These are phyloP conservation scores for Barnettozyma vustinii DNA, from an alignment of 805 yeast genomes.

Conservation along the genomic window DNA sequence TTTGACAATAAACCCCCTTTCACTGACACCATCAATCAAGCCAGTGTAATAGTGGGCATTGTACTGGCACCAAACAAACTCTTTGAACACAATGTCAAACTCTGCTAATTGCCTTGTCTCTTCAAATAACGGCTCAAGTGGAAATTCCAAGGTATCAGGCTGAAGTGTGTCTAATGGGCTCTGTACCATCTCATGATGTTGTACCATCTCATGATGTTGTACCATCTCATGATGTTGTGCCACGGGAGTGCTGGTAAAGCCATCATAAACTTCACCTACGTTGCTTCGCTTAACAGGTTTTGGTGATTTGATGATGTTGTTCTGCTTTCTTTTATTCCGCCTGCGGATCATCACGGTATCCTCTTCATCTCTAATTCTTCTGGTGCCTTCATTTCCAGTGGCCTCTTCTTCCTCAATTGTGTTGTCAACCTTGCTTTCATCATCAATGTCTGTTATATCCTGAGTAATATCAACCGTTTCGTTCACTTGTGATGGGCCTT, in stretches of 20 bases:
- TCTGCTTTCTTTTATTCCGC: conserved; percentile 1
- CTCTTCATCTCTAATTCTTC: background rate
- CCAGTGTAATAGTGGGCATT: conserved; percentile 50
- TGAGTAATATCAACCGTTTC: conserved; percentile 19
- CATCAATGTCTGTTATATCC: conserved; percentile 26
- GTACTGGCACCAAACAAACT: conserved; percentile 51
- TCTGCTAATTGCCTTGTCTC: conserved; percentile 18
- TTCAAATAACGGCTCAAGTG: conserved; percentile 2
- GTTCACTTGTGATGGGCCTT: background rate
- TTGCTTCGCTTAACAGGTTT: background rate
- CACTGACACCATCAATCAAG: conserved; percentile 26
- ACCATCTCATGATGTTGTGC: background rate
- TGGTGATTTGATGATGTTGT: background rate
- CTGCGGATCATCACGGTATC: background rate
- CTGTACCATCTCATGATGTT: background rate
- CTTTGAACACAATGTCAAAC: conserved; percentile 26
- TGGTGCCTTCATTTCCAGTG: background rate
- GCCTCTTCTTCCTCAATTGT: conserved; percentile 9
- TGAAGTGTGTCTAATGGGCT: background rate
- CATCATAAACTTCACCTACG: background rate
- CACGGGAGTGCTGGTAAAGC: background rate
- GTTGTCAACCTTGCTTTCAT: conserved; percentile 18
- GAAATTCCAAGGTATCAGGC: background rate
- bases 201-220: no score
- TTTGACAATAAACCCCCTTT: conserved; percentile 29